Percentiles rank a stretch among this genome's conserved stretches.
Conservation (phyloP, 306 rosid species). For the Ammopiptanthus mongolicus region DNA sequence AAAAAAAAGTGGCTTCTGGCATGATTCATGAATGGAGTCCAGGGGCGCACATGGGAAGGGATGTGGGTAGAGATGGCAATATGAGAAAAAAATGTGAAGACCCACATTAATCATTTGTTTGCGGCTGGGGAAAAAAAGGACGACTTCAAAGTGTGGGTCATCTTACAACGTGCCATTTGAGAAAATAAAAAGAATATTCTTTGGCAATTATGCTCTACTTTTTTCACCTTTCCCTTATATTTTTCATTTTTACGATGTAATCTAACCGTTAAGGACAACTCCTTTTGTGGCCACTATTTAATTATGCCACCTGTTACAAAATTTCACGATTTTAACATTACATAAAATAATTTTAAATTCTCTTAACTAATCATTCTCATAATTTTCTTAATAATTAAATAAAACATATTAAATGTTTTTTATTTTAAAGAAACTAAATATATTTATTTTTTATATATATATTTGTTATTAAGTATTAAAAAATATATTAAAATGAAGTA, state of each 20-base stretch:
- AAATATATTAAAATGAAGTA: too few species aligned
- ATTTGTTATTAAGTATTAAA: too few species aligned
- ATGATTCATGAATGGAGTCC: neutral
- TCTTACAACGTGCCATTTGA: neutral
- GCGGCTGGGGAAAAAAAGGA: neutral
- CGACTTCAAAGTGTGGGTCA: constrained; percentile 2
- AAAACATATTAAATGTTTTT: too few species aligned
- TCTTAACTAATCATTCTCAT: too few species aligned
- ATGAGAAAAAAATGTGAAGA: neutral
- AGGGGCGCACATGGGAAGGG: constrained; percentile 1
- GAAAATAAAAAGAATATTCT: constrained; percentile 24
- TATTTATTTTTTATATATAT: too few species aligned
- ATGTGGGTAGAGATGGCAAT: neutral
- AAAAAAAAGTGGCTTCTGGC: neutral
- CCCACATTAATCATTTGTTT: constrained; percentile 29
- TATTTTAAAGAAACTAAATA: too few species aligned
- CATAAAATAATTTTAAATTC: neutral
- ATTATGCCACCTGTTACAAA: neutral
- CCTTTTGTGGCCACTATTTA: neutral
- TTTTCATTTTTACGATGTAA: neutral
- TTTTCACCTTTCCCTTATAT: neutral
- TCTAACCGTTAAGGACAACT: neutral
- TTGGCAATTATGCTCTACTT: constrained; percentile 18
- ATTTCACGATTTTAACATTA: neutral
- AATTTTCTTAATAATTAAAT: too few species aligned